A percentile compares a stretch with the other conserved stretches of the same genome.
These are phyloP conservation scores for Posidonia australis DNA, from an alignment of 106 monocot species.

Conservation along the genomic window DNA sequence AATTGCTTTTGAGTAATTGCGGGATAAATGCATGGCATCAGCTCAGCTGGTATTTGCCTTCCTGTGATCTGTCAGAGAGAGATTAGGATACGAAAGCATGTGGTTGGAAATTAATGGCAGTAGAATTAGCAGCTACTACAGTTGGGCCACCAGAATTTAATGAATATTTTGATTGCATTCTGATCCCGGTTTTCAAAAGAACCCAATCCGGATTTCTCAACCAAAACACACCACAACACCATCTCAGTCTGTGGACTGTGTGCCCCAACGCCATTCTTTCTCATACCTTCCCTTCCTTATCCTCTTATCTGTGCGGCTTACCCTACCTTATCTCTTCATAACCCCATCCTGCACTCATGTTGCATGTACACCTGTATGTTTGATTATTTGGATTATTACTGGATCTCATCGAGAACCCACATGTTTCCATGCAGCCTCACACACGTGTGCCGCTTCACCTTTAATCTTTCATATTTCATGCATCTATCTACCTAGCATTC, in stretches of 20 bases:
- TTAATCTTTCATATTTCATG: no score
- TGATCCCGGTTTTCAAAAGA: no score
- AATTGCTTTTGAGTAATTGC: no score
- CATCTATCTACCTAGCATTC: no score
- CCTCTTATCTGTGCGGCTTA: not conserved
- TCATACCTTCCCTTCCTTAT: no score
- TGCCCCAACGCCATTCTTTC: not conserved
- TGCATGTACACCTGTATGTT: no score
- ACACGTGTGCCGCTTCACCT: no score
- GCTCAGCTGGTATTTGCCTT: not conserved
- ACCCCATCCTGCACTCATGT: no score
- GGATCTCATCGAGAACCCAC: no score
- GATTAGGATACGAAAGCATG: not conserved
- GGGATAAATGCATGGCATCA: not conserved
- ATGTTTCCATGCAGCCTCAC: no score
- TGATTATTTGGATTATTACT: no score
- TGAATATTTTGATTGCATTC: not conserved
- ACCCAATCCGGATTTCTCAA: not conserved
- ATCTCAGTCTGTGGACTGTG: not conserved
- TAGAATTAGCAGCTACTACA: not conserved
- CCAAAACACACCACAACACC: not conserved
- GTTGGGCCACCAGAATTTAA: constrained; percentile 1
- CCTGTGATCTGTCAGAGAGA: not conserved
- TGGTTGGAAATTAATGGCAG: not conserved
- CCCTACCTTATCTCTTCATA: constrained; percentile 2